Base-by-base conservation (phyloP, 306 rosid genomes). In the Amphicarpaea edgeworthii region DNA sequence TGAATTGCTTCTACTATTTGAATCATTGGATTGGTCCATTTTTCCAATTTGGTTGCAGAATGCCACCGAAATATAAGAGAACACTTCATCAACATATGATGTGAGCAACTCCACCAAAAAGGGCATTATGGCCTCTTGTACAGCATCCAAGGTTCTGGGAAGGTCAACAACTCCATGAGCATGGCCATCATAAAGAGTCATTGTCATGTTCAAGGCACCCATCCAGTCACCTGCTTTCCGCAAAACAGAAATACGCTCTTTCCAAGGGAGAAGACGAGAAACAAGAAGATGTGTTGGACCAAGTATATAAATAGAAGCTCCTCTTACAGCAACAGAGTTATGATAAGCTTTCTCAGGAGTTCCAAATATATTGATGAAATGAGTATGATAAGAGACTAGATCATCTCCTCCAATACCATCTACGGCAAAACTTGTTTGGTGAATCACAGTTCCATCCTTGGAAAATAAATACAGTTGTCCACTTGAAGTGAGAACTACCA, bases 231-330 rank as follows among this genome's bases (percentile, higher is more conserved):
- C 97, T 51, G 97, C 97, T 82, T 86, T 89, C 57, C 88, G 82
- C 73, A 92, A 85, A 72, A 92, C 99, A 79, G 88, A 87, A 75
- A 92, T 87, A 21, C 97, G 92, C 60, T 95, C 99, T 80, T 88
- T 95, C 99, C 99, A 95, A 54, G 99, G 97, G 71, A 92, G 97
- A 85, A 95, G 99, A 68, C 97, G 97, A 79, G 89, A 87, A 88
- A 90, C 83, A 49, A 89, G 65, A 72, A 95, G 89, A 83, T 92
- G 93, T 30, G 81, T 68, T n/a, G 97, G 91, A 79, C 97, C 97
- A 49, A 95, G 95, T 57, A 95, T 72, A 83, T 95, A 92, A 69
- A 95, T 67, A 68, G 97, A 95, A 86, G 97, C 96, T 72, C 99
- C 99, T 85, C 99, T 89, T 51, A 89, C 75, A n/a, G 97, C 90